Evolutionary conservation across 164 flowering plant species (phyloP), one percentile per base, ranked within the genome.

Genomic region (Annona cherimola): DNA sequence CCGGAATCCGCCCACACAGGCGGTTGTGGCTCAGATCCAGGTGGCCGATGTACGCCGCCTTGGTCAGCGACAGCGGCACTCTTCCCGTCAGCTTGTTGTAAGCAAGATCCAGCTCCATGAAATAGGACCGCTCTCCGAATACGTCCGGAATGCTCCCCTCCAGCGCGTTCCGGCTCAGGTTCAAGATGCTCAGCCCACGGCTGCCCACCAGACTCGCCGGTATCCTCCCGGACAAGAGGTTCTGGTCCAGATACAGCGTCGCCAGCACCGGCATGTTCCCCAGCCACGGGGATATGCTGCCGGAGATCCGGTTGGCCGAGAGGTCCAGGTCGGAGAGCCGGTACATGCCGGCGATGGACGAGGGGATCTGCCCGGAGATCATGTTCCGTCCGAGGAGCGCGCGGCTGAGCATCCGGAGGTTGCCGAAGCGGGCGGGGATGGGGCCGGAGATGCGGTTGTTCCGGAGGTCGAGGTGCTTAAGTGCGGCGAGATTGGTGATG

Each of bases 1-100:
- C 70, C 20, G 97, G 98, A 57, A 94, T 94, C 68, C 54, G 71
- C 4, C 97, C 97, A 46, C 98, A 94, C 0, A 94, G 82, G 26
- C 84, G 93, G 78, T 94, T 94, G 73, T 92, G 88, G 63, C 96
- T 89, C 76, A 92, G 77, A 79, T 94, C 98, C 74, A 94, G 71
- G 77, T 92, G 97, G 1, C 98, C 98, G 72, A 94, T 81, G 61
- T 72, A 94, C 7, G 91, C 14, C 18, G 93, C 92, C 8, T 71
- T 46, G n/a, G 82, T 67, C 5, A 94, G 61, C 1, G 95, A 80
- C 65, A 74, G 84, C 35, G 98, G 98, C 11, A 94, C 81, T 50
- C 78, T 59, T 0, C 98, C 97, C 7, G 26, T 79, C 18, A 94
- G 64, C 5, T 74, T 79, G 61, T 94, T 94, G 70, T 79, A 76